phyloP scores from a whole-genome alignment of 768 basidiomycete species.

The Tulasnella sp. region DNA sequence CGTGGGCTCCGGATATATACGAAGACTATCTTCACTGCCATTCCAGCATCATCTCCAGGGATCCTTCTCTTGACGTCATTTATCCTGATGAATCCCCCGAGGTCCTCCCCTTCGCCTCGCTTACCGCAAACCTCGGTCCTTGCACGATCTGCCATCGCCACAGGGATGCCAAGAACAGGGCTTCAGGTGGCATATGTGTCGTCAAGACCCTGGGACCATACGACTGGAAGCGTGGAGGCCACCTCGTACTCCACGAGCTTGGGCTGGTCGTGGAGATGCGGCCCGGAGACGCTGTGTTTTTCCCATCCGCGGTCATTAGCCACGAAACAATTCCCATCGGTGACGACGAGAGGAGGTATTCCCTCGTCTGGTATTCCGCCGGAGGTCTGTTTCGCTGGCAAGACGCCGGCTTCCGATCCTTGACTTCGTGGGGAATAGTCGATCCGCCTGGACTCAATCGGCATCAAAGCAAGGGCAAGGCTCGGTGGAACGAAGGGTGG shows the following conservation, averaged over 20 bases:
- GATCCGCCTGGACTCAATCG: not conserved
- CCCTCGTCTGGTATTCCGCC: not conserved
- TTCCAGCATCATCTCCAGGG: not conserved
- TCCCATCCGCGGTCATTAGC: not conserved
- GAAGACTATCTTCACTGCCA: not conserved
- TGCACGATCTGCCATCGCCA: not conserved
- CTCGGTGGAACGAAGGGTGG: not conserved
- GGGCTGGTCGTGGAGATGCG: not conserved
- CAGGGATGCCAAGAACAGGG: not conserved
- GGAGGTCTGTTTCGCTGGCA: not conserved
- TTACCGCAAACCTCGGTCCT: not conserved
- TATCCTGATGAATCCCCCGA: not conserved
- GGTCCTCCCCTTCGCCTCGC: not conserved
- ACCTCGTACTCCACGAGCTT: not conserved
- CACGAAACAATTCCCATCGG: not conserved
- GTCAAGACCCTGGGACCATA: not conserved
- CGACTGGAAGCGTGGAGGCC: not conserved
- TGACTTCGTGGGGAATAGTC: not conserved
- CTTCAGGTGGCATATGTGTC: not conserved
- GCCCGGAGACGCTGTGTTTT: not conserved
- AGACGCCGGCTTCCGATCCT: not conserved
- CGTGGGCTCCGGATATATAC: not conserved
- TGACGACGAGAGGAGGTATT: not conserved
- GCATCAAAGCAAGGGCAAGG: not conserved
- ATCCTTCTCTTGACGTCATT: not conserved